Conservation (phyloP, 2,329 filamentous ascomycete genomes). For the Trichoderma asperellum region DNA sequence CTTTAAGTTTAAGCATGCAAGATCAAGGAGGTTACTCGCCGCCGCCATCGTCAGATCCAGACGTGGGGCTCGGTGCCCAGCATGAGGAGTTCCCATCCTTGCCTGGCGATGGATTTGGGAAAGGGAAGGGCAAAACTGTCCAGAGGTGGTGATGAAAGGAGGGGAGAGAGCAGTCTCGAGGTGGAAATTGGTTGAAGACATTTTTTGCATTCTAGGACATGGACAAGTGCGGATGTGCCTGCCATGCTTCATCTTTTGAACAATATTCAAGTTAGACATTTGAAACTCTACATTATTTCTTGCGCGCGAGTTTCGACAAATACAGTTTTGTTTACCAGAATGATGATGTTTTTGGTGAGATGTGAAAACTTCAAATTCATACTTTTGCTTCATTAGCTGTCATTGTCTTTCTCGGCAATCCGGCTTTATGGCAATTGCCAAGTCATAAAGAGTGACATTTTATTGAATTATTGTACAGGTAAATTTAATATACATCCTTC, state of each 20-base stretch:
- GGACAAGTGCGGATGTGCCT: neutral
- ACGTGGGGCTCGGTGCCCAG: constrained; percentile 29
- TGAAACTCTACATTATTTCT: neutral
- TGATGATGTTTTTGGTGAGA: neutral
- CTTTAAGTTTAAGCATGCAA: constrained; percentile 62
- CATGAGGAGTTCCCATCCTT: constrained; percentile 49
- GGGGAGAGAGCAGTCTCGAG: neutral
- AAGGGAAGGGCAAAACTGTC: constrained; percentile 52
- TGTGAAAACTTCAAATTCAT: neutral
- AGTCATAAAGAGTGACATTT: neutral
- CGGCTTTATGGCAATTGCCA: neutral
- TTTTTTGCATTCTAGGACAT: neutral
- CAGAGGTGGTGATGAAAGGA: constrained; percentile 35
- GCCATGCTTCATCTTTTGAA: neutral
- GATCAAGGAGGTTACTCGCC: constrained; percentile 47
- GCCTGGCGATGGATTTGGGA: constrained; percentile 48
- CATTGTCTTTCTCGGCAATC: neutral
- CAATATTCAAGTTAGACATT: neutral
- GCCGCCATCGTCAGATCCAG: constrained; percentile 5
- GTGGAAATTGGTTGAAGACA: neutral
- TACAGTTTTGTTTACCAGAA: neutral
- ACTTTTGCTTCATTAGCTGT: neutral
- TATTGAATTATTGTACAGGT: neutral
- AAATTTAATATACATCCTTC: neutral
- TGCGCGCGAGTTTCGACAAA: neutral